Conservation (phyloP, 805 yeast genomes). For the Ogataea siamensis region DNA sequence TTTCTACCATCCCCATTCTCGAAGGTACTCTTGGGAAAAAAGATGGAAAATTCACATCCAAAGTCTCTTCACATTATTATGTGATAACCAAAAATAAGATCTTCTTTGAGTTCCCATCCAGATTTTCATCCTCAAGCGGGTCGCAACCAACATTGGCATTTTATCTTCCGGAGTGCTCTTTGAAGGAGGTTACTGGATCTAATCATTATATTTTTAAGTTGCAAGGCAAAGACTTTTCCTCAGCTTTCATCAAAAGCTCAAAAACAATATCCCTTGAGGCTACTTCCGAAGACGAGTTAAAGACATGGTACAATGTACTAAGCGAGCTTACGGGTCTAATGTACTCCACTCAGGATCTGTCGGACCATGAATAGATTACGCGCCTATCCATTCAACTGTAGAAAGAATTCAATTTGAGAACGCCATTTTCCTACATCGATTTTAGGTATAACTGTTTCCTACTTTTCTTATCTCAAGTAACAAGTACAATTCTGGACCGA, state of each 20-base stretch:
- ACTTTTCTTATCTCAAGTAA: no score
- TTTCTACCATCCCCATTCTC: conserved; percentile 42
- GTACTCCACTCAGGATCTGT: conserved; percentile 13
- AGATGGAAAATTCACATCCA: conserved; percentile 42
- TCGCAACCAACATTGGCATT: conserved; percentile 44
- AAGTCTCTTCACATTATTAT: conserved; percentile 44
- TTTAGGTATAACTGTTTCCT: no score
- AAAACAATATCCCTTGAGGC: conserved; percentile 41
- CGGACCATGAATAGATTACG: not conserved
- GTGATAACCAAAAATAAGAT: conserved; percentile 46
- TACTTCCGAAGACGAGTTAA: conserved; percentile 42
- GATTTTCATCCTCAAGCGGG: conserved; percentile 42
- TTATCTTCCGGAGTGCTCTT: conserved; percentile 45
- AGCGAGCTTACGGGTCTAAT: conserved; percentile 31
- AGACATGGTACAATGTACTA: conserved; percentile 45
- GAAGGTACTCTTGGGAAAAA: conserved; percentile 48
- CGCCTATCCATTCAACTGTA: not conserved
- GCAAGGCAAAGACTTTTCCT: conserved; percentile 43
- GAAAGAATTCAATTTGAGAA: no score
- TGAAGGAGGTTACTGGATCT: conserved; percentile 32
- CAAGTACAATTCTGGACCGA: no score
- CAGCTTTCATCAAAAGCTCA: conserved; percentile 26
- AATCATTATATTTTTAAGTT: conserved; percentile 41
- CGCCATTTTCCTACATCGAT: not conserved
- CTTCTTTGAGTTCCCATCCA: conserved; percentile 45